A percentile compares a stretch with the other conserved stretches of the same genome.
Evolutionary conservation across 768 basidiomycete genomes (phyloP).

Genomic region (Chalciporus pseudorubinellus): DNA sequence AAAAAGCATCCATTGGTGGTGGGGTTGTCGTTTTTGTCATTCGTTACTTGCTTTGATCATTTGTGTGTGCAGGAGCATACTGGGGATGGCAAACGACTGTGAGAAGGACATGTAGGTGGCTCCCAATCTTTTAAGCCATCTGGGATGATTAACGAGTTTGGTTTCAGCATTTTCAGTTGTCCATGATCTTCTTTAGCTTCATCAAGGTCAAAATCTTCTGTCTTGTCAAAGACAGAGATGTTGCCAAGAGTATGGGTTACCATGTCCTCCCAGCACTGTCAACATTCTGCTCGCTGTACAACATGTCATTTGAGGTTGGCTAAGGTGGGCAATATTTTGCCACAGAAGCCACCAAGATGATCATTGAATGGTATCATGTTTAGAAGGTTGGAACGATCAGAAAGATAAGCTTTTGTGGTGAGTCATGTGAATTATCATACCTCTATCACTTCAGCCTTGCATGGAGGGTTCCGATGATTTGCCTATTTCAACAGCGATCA

Average conservation of each 20-base stretch:
- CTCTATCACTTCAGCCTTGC: neutral
- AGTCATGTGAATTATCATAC: neutral
- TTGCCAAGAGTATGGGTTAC: neutral
- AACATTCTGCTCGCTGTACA: neutral
- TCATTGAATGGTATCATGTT: neutral
- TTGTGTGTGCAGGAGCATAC: neutral
- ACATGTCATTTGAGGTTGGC: constrained; percentile 2
- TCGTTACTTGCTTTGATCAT: neutral
- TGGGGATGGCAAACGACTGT: neutral
- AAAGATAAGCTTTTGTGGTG: neutral
- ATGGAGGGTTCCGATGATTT: neutral
- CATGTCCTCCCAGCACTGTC: neutral
- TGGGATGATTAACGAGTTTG: constrained; percentile 21
- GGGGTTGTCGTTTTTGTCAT: neutral
- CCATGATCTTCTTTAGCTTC: neutral
- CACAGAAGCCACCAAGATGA: neutral
- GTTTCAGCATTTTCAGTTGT: neutral
- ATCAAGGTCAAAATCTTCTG: neutral
- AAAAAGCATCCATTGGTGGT: neutral
- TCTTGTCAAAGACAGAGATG: neutral
- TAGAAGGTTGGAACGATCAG: neutral
- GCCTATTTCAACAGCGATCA: neutral
- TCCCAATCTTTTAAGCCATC: constrained; percentile 33
- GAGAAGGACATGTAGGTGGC: constrained; percentile 13
- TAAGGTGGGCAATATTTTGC: neutral